Conservation (phyloP, 73 alveolate species). For the Halteria grandinella region DNA sequence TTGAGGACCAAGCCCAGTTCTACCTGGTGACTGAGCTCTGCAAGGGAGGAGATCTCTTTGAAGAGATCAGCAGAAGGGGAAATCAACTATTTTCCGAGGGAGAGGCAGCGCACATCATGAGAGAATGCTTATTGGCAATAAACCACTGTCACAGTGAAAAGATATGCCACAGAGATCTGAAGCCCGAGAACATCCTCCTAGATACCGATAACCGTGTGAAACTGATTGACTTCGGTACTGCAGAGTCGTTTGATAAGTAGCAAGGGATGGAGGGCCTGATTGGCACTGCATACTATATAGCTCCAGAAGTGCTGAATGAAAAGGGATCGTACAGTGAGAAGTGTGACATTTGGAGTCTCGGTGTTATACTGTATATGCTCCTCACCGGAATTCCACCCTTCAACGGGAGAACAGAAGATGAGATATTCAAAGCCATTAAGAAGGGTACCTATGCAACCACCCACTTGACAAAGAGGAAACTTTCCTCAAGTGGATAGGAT, state of each 20-base stretch:
- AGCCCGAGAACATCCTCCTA: conserved; percentile 68
- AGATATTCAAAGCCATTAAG: conserved; percentile 63
- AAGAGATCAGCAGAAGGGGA: conserved; percentile 34
- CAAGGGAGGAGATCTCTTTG: conserved; percentile 74
- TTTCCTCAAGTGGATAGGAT: neutral
- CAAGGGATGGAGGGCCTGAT: conserved; percentile 64
- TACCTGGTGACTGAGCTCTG: conserved; percentile 69
- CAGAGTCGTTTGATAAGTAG: conserved; percentile 63
- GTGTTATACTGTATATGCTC: conserved; percentile 80
- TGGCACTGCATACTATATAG: conserved; percentile 85
- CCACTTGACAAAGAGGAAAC: neutral
- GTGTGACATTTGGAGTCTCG: conserved; percentile 85
- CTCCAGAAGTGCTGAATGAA: conserved; percentile 77
- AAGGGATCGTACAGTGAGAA: conserved; percentile 67
- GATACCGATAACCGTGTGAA: conserved; percentile 40
- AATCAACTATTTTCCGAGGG: conserved; percentile 57
- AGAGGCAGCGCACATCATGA: conserved; percentile 67
- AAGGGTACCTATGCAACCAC: conserved; percentile 67
- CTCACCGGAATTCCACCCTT: conserved; percentile 89
- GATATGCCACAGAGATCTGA: conserved; percentile 71
- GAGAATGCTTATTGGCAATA: conserved; percentile 57
- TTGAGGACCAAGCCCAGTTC: conserved; percentile 54
- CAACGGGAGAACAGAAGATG: conserved; percentile 76
- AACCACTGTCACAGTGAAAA: conserved; percentile 62
- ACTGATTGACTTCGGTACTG: conserved; percentile 82